Conservation (phyloP, 1,284 basidiomycete species). For the Malassezia brasiliensis region DNA sequence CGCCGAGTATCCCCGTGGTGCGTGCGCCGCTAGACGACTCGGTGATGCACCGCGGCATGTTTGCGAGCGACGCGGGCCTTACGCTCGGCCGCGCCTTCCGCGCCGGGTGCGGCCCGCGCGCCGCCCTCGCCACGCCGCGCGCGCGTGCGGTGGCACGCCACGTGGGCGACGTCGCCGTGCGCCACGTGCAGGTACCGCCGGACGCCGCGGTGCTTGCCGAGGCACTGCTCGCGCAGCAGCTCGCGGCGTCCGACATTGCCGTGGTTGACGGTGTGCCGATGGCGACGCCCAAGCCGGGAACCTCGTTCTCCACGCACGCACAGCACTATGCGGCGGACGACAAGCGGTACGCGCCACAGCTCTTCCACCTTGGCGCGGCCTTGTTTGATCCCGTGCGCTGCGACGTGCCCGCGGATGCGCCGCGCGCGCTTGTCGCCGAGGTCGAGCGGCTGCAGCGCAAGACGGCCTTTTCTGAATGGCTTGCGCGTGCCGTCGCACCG, state of each 20-base stretch:
- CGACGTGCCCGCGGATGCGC: constrained; percentile 55
- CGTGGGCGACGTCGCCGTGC: neutral
- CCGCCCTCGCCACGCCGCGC: constrained; percentile 54
- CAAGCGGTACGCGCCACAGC: constrained; percentile 55
- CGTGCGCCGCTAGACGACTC: neutral
- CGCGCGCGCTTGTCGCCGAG: constrained; percentile 57
- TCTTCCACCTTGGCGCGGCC: constrained; percentile 81
- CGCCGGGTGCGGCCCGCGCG: constrained; percentile 74
- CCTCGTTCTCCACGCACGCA: constrained; percentile 72
- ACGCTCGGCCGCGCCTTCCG: constrained; percentile 78
- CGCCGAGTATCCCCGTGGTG: neutral
- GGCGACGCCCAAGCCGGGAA: constrained; percentile 50
- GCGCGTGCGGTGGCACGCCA: neutral
- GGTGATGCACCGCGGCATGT: constrained; percentile 1
- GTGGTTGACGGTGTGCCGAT: constrained; percentile 54
- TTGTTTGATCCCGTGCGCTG: constrained; percentile 74
- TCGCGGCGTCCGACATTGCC: constrained; percentile 62
- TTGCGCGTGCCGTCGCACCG: constrained; percentile 64
- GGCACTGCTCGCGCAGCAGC: constrained; percentile 69
- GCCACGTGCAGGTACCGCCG: neutral
- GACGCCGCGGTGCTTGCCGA: constrained; percentile 29
- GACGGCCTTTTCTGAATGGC: constrained; percentile 73
- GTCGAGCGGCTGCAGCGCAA: constrained; percentile 64
- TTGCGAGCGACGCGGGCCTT: constrained; percentile 69
- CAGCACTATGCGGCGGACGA: constrained; percentile 65